These are phyloP conservation scores for Cladophialophora chaetospira DNA, from an alignment of 2,329 filamentous ascomycete genomes.

Conservation along the genomic window DNA sequence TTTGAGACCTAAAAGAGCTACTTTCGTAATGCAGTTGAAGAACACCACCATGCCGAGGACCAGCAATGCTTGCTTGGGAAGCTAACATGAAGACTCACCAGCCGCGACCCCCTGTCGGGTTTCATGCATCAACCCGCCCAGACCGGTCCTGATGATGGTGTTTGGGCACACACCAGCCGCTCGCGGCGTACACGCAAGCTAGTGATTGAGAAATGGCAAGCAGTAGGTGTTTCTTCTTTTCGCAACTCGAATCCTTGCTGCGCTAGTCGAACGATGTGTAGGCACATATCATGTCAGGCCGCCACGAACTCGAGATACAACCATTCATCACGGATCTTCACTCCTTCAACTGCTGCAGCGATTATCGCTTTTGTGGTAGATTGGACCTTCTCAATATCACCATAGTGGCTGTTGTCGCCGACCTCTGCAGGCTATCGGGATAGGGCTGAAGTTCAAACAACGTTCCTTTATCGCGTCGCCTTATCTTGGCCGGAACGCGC, in stretches of 20 bases:
- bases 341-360: background rate
- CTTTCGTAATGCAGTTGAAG: no score
- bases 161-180: conserved; percentile 4
- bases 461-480: background rate
- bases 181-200: background rate
- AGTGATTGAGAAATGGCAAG: background rate
- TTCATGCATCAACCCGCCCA: background rate
- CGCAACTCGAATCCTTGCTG: no score
- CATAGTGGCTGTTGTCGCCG: no score
- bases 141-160: background rate
- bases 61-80: no score
- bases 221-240: background rate
- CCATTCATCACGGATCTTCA: background rate
- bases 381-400: no score
- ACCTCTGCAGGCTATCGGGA: background rate
- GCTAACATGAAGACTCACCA: background rate
- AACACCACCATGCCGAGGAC: no score
- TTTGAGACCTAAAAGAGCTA: no score
- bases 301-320: background rate
- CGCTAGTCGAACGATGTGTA: background rate
- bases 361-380: no score
- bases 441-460: conserved; percentile 6
- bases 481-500: no score
- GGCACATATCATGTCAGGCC: background rate
- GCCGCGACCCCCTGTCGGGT: background rate